Base-by-base conservation (phyloP, 2,329 filamentous ascomycete genomes). In the Alternaria ventricosa region DNA sequence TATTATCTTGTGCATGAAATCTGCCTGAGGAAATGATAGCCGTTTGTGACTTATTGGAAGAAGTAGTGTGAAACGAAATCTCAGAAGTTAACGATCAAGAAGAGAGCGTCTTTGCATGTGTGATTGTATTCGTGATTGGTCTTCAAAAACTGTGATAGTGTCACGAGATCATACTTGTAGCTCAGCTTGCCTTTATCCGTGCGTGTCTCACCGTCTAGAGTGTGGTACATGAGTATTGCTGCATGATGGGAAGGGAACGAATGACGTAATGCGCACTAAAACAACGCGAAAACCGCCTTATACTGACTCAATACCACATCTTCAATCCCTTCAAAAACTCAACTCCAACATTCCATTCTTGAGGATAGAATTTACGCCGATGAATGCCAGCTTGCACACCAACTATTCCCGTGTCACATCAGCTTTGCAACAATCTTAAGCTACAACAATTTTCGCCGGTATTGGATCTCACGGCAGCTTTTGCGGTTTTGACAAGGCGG, bases 211-310 rank as follows among this genome's bases (percentile, higher is more conserved):
- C 11, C 5, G 13, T n/a, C 6, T 36, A 12, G 18, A 53, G 20
- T 23, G 20, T 25, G 18, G 18, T 36, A 20, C 15, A 11, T 15
- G 12, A 1, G 23, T 7, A 53, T 9, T 25, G 13, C 33, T 22
- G 15, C 20, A 41, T 36, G 6, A 5, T 53, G 20, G 4, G 20
- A n/a, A 18, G 22, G 8, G 30, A 53, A 20, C 25, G 23, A 30
- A 57, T 61, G 59, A 61, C 59, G 49, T 61, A 57, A 61, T 44
- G 22, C 51, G 15, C 53, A 25, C 53, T 53, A 61, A 36, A 20
- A n/a, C n/a, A 10, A 11, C 5, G 28, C 23, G 30, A 36, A 53
- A 53, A 53, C 49, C 9, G 8, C 12, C 49, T 23, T 12, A 22
- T 33, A 41, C 20, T 27, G 27, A 18, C n/a, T 44, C 43, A n/a